Evolutionary conservation across 2,329 filamentous ascomycete species (phyloP).

Genomic region (Graphiopsis chlorocephala): DNA sequence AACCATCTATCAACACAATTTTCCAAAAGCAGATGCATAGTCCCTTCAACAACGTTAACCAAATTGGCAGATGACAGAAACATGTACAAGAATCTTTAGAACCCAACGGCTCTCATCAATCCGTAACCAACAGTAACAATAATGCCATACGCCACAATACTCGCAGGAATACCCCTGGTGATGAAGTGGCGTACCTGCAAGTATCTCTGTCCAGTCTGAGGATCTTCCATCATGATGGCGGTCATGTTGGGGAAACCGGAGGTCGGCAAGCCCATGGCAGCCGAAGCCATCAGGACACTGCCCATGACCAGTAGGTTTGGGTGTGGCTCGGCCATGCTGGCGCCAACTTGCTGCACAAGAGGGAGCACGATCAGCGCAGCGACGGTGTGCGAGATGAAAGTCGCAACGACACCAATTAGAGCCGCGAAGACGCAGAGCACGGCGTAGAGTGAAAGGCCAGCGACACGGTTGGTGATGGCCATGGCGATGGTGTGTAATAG

Average conservation of each 20-base stretch:
- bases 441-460: conserved; percentile 78
- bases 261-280: conserved; percentile 95
- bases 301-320: conserved; percentile 96
- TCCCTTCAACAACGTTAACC: not conserved
- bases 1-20: not conserved
- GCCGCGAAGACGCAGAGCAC: conserved; percentile 81
- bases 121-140: conserved; percentile 88
- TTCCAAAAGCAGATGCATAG: not conserved
- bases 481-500: conserved; percentile 83
- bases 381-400: conserved; percentile 96
- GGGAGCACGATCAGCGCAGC: conserved; percentile 93
- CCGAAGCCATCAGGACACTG: conserved; percentile 90
- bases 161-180: conserved; percentile 85
- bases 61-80: not conserved
- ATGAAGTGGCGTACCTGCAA: conserved; percentile 92
- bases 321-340: conserved; percentile 81
- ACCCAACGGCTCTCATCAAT: conserved; percentile 73
- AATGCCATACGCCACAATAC: conserved; percentile 74
- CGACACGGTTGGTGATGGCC: conserved; percentile 69
- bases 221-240: conserved; percentile 98
- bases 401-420: conserved; percentile 87
- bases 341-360: conserved; percentile 81
- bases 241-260: conserved; percentile 99
- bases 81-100: conserved; percentile 44
- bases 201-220: conserved; percentile 84